Evolutionary conservation across 495 filamentous ascomycete genomes (phyloP).

Genomic region (Hyphodiscus hymeniophilus): DNA sequence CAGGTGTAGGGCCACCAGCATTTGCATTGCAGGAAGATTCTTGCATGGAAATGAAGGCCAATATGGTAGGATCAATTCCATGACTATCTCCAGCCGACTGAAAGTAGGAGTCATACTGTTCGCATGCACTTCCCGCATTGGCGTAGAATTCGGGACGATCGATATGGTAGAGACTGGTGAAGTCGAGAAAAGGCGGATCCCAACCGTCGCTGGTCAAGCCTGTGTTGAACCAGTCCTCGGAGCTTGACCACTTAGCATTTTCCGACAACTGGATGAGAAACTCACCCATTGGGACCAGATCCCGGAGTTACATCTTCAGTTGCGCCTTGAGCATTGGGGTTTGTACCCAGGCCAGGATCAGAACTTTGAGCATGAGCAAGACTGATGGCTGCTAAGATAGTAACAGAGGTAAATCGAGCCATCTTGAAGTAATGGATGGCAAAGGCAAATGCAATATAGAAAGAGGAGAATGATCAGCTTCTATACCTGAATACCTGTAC

Average conservation of each 20-base stretch:
- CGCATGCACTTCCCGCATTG: constrained; percentile 22
- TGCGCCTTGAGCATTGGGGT: constrained; percentile 25
- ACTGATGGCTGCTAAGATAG: background rate
- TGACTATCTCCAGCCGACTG: constrained; percentile 25
- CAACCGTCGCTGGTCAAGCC: constrained; percentile 26
- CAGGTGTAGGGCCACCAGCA: constrained; percentile 27
- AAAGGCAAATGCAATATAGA: too few relatives aligned
- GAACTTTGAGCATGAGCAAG: constrained; percentile 21
- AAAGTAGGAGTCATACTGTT: constrained; percentile 28
- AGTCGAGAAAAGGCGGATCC: constrained; percentile 26
- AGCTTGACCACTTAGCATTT: constrained; percentile 16
- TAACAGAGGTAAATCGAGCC: background rate
- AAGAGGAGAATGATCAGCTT: too few relatives aligned
- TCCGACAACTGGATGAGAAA: background rate
- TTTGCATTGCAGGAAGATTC: constrained; percentile 30
- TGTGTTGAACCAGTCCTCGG: constrained; percentile 31
- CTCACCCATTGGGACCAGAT: constrained; percentile 26
- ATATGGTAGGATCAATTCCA: constrained; percentile 26
- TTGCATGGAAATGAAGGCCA: constrained; percentile 31
- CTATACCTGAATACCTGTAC: too few relatives aligned
- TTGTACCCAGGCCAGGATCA: constrained; percentile 24
- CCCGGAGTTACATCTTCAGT: constrained; percentile 24
- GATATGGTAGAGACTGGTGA: constrained; percentile 26
- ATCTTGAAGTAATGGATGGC: too few relatives aligned
- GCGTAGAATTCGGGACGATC: constrained; percentile 22